A percentile compares a stretch with the other conserved stretches of the same genome.
Evolutionary conservation across 768 basidiomycete genomes (phyloP).

Genomic region (Calocybe gangraenosa): DNA sequence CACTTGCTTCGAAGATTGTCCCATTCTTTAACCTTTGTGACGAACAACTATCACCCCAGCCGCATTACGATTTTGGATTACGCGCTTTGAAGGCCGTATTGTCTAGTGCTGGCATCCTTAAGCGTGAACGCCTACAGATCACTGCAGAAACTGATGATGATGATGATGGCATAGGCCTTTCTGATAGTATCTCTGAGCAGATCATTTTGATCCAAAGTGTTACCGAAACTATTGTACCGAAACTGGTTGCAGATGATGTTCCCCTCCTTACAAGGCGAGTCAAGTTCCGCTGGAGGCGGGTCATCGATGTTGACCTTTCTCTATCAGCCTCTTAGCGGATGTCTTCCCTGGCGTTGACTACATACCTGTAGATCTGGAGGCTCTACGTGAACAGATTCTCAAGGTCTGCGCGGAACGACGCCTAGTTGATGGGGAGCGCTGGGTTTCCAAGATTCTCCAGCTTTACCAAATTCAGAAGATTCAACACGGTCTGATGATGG

Average conservation of each 20-base stretch:
- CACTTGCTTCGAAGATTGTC: constrained; percentile 95
- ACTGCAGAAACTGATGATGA: constrained; percentile 30
- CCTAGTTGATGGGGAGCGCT: constrained; percentile 80
- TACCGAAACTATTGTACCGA: constrained; percentile 97
- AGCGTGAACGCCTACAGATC: constrained; percentile 81
- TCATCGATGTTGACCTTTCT: too few species aligned
- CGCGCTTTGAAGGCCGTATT: constrained; percentile 96
- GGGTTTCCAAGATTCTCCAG: constrained; percentile 95
- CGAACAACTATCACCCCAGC: constrained; percentile 94
- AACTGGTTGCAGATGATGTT: constrained; percentile 96
- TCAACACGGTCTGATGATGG: constrained; percentile 99
- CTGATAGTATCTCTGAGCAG: constrained; percentile 80
- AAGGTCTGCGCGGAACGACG: constrained; percentile 85
- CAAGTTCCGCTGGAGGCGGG: background rate
- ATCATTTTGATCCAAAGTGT: constrained; percentile 98
- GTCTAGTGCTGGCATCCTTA: constrained; percentile 95
- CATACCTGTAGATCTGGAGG: constrained; percentile 81
- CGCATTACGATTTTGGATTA: constrained; percentile 98
- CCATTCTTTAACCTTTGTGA: constrained; percentile 99
- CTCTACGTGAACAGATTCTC: constrained; percentile 78
- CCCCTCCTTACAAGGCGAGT: constrained; percentile 85
- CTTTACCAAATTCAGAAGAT: constrained; percentile 99
- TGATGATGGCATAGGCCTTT: constrained; percentile 49
- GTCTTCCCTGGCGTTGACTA: constrained; percentile 98
- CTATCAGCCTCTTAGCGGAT: constrained; percentile 86